Percentiles rank a stretch among this genome's conserved stretches.
phyloP scores from a whole-genome alignment of 2,329 filamentous ascomycete species.

The Emmonsiellopsis sp. region DNA sequence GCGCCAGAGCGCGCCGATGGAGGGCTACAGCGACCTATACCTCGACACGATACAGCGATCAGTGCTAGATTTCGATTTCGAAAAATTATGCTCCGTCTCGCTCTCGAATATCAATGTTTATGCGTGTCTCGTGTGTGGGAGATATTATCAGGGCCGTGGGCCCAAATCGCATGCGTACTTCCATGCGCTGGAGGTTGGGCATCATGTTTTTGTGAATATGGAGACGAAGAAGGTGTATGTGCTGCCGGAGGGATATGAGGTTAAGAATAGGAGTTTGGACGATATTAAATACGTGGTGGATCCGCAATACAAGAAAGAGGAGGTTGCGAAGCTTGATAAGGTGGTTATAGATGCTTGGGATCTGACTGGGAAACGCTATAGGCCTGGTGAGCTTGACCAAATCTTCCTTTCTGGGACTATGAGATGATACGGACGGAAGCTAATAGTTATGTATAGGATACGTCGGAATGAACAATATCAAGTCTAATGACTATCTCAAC shows the following conservation, averaged over 20 bases:
- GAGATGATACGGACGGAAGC: neutral
- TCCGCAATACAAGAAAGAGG: slow-evolving; percentile 68
- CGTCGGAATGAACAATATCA: slow-evolving; percentile 99
- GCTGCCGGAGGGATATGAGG: slow-evolving; percentile 91
- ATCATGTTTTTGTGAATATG: slow-evolving; percentile 99
- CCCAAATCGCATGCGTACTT: slow-evolving; percentile 96
- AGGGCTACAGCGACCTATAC: slow-evolving; percentile 91
- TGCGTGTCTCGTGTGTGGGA: slow-evolving; percentile 93
- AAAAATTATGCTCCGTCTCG: slow-evolving; percentile 93
- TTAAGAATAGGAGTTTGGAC: slow-evolving; percentile 85
- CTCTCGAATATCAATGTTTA: slow-evolving; percentile 98
- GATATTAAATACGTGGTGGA: slow-evolving; percentile 98
- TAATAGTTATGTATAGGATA: slow-evolving; percentile 46
- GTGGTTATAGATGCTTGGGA: slow-evolving; percentile 56
- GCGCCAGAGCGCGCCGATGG: slow-evolving; percentile 68
- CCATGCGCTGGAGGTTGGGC: slow-evolving; percentile 85
- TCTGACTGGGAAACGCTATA: slow-evolving; percentile 73
- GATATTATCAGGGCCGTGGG: slow-evolving; percentile 90
- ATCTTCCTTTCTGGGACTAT: neutral
- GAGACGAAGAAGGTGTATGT: slow-evolving; percentile 43
- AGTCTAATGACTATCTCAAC: slow-evolving; percentile 98
- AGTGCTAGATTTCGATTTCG: slow-evolving; percentile 95
- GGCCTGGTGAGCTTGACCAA: slow-evolving; percentile 47
- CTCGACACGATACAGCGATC: slow-evolving; percentile 92
- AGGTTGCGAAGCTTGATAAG: slow-evolving; percentile 72